These are phyloP conservation scores for Diphasiastrum complanatum DNA, from an alignment of 83 land plant species.

Conservation along the genomic window DNA sequence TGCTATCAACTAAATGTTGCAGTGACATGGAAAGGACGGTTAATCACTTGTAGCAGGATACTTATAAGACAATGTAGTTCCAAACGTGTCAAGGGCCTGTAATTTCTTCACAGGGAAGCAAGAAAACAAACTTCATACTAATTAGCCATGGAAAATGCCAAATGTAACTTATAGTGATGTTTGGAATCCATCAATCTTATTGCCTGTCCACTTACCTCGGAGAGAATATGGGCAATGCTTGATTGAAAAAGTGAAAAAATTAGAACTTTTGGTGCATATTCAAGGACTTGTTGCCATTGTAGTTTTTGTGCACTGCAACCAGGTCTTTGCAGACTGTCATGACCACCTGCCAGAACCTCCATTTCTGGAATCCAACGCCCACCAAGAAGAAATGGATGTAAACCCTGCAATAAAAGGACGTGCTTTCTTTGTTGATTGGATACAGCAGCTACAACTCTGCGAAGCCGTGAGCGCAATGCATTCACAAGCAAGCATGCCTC, in stretches of 20 bases:
- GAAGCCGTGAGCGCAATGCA: background rate
- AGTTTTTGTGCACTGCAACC: background rate
- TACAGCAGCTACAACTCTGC: background rate
- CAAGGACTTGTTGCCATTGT: conserved; percentile 1
- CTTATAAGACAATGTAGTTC: no score
- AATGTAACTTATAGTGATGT: no score
- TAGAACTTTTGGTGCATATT: background rate
- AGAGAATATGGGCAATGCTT: no score
- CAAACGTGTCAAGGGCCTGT: no score
- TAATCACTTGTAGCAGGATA: no score
- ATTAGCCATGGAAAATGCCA: no score
- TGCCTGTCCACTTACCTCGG: no score
- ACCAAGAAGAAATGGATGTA: background rate
- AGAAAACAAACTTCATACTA: no score
- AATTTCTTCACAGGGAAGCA: no score
- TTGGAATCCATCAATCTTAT: no score
- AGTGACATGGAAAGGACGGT: no score
- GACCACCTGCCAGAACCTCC: conserved; percentile 1
- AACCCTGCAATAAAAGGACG: background rate
- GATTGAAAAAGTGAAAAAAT: conserved; percentile 4
- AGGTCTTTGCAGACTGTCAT: background rate
- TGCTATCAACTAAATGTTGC: no score
- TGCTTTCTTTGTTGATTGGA: background rate
- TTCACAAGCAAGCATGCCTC: conserved; percentile 7
- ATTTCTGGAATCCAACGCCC: conserved; percentile 11